These are phyloP conservation scores for Aspergillus arachidicola DNA, from an alignment of 2,329 filamentous ascomycete species.

Conservation along the genomic window DNA sequence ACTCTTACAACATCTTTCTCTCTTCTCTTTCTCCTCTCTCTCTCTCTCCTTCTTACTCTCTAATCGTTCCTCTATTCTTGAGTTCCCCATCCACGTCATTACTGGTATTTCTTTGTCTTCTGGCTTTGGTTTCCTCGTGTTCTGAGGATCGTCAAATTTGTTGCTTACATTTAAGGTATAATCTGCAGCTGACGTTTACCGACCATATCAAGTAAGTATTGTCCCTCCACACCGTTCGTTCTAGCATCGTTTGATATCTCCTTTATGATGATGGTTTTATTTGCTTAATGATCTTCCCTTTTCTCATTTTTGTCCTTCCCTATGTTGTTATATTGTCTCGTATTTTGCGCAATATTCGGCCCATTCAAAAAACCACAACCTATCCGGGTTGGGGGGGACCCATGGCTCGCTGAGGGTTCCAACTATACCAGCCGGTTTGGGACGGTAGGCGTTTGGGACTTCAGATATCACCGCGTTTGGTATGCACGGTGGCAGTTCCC, in stretches of 20 bases:
- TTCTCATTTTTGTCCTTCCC: neutral
- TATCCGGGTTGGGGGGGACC: neutral
- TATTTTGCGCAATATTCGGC: neutral
- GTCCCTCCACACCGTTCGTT: constrained; percentile 11
- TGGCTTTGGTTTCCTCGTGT: constrained; percentile 12
- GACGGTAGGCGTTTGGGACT: neutral
- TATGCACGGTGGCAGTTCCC: neutral
- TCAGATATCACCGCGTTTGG: neutral
- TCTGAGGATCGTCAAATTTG: constrained; percentile 14
- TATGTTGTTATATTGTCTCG: neutral
- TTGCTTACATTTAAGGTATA: constrained; percentile 27
- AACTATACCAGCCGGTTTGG: neutral
- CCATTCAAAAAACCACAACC: neutral
- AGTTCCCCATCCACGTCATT: constrained; percentile 2
- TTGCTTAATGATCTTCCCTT: neutral
- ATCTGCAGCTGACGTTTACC: constrained; percentile 49
- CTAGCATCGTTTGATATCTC: constrained; percentile 3
- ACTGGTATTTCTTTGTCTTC: constrained; percentile 5
- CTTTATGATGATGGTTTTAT: neutral
- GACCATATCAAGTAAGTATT: constrained; percentile 49
- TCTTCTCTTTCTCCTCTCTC: constrained; percentile 4
- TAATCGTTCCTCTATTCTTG: constrained; percentile 7
- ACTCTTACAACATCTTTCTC: constrained; percentile 7
- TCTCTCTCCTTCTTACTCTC: constrained; percentile 4
- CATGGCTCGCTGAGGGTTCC: neutral